Percentiles rank a stretch among this genome's conserved stretches.
These are phyloP conservation scores for Mesembryanthemum crystallinum DNA, from an alignment of 148 eudicot genomes.

Conservation along the genomic window DNA sequence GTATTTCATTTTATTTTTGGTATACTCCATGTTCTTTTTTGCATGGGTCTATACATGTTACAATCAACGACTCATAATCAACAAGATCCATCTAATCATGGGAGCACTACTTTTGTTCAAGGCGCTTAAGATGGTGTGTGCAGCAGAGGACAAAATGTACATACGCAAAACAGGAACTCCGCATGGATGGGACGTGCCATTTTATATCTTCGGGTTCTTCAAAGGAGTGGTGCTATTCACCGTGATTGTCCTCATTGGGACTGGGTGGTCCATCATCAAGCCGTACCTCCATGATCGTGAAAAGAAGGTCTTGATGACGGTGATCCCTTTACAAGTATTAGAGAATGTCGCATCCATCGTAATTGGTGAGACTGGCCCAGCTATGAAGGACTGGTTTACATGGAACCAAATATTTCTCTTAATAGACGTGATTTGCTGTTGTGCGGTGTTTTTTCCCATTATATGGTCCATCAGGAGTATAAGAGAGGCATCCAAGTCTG, in stretches of 20 bases:
- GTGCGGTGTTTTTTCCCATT: neutral
- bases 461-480: neutral
- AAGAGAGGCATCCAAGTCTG: neutral
- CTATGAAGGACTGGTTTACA: neutral
- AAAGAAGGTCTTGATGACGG: conserved; percentile 33
- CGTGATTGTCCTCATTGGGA: conserved; percentile 37
- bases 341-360: neutral
- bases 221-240: conserved; percentile 37
- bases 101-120: conserved; percentile 25
- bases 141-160: conserved; percentile 38
- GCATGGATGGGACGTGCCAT: conserved; percentile 46
- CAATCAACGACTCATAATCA: conserved; percentile 6
- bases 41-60: conserved; percentile 26
- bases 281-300: conserved; percentile 43
- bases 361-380: neutral
- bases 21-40: conserved; percentile 11
- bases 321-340: conserved; percentile 36
- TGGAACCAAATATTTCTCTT: neutral
- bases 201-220: conserved; percentile 33
- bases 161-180: conserved; percentile 36
- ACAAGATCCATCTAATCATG: conserved; percentile 35
- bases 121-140: conserved; percentile 34
- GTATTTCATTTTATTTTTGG: conserved; percentile 26
- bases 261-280: conserved; percentile 48
- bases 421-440: neutral